A percentile compares a stretch with the other conserved stretches of the same genome.
phyloP scores from a whole-genome alignment of 768 basidiomycete species.

The Piloderma croceum region DNA sequence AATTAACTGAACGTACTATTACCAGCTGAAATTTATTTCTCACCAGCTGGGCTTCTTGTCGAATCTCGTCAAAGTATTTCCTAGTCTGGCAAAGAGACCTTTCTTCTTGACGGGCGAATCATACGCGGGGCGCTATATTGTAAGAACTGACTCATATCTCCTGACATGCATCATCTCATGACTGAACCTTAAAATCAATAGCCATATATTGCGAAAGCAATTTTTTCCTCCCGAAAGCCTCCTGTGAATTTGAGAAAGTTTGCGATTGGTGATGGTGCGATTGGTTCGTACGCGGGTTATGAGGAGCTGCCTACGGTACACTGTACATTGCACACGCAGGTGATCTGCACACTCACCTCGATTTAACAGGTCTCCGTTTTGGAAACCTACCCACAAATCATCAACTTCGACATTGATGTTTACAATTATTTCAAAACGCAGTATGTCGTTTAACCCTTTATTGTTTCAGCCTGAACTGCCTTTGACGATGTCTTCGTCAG shows the following conservation, averaged over 20 bases:
- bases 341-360: conserved; percentile 1
- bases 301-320: conserved; percentile 52
- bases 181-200: conserved; percentile 18
- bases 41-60: conserved; percentile 62
- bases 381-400: conserved; percentile 72
- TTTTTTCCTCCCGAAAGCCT: conserved; percentile 56
- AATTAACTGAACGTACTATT: not conserved
- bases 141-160: conserved; percentile 28
- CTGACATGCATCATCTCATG: no score
- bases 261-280: conserved; percentile 64
- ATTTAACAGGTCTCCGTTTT: conserved; percentile 45
- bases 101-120: conserved; percentile 68
- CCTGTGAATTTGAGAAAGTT: conserved; percentile 66
- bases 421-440: conserved; percentile 65
- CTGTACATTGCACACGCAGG: conserved; percentile 4
- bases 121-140: conserved; percentile 70
- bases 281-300: conserved; percentile 47
- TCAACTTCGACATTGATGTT: conserved; percentile 63
- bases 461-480: not conserved
- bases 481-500: conserved; percentile 24
- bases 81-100: conserved; percentile 59
- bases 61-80: conserved; percentile 73
- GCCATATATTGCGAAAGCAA: conserved; percentile 74
- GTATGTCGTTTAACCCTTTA: conserved; percentile 34
- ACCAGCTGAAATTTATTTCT: not conserved